Percentiles rank a stretch among this genome's conserved stretches.
phyloP scores from a whole-genome alignment of 805 yeast species.

The Pichia paraexigua region DNA sequence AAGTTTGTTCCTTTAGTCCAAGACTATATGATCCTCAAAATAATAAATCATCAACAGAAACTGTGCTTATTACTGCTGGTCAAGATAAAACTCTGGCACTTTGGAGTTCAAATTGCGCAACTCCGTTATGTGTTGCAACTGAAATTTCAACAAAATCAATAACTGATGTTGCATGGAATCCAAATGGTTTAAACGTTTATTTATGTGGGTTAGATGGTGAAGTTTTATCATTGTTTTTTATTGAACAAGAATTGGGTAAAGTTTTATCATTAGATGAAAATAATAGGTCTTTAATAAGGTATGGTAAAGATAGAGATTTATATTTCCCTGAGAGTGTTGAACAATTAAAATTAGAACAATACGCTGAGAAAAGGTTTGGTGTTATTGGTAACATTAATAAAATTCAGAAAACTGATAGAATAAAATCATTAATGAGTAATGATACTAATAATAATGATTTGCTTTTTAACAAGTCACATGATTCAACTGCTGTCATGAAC shows the following conservation, averaged over 20 bases:
- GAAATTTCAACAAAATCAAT: slow-evolving; percentile 72
- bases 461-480: background rate
- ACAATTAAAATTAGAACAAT: slow-evolving; percentile 67
- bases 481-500: slow-evolving; percentile 14
- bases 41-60: slow-evolving; percentile 19
- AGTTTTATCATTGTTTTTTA: slow-evolving; percentile 61
- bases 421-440: slow-evolving; percentile 37
- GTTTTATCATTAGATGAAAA: slow-evolving; percentile 56
- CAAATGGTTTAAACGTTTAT: slow-evolving; percentile 67
- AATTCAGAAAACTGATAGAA: slow-evolving; percentile 16
- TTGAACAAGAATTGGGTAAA: slow-evolving; percentile 51
- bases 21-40: slow-evolving; percentile 40
- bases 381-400: background rate
- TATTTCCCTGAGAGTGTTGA: slow-evolving; percentile 82
- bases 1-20: slow-evolving; percentile 71
- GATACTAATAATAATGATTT: background rate
- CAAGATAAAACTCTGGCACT: slow-evolving; percentile 84
- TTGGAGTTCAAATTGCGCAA: slow-evolving; percentile 73
- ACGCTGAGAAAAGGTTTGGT: slow-evolving; percentile 30
- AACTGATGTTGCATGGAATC: slow-evolving; percentile 86
- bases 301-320: slow-evolving; percentile 83
- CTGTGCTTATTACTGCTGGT: slow-evolving; percentile 91
- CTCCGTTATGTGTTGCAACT: slow-evolving; percentile 74
- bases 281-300: slow-evolving; percentile 63
- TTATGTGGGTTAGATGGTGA: slow-evolving; percentile 81